Conservation (phyloP, 1,284 basidiomycete genomes). For the Lentinus polychrous region DNA sequence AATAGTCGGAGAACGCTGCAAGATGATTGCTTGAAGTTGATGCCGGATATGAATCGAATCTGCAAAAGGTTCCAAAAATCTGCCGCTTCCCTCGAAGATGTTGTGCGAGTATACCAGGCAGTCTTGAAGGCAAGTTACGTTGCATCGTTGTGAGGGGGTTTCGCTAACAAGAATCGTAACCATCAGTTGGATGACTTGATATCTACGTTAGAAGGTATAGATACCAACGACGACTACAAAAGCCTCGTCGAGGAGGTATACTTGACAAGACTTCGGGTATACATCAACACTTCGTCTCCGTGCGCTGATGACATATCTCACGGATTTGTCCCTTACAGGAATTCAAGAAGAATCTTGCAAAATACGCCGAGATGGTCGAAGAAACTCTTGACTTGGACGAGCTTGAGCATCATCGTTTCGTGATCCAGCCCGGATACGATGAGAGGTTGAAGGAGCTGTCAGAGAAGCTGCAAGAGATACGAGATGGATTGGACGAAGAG, state of each 20-base stretch:
- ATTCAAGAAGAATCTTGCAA: constrained; percentile 55
- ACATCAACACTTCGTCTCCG: constrained; percentile 11
- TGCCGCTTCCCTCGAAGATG: constrained; percentile 86
- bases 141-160: not conserved
- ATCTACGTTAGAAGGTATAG: constrained; percentile 48
- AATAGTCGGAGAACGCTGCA: constrained; percentile 69
- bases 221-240: constrained; percentile 40
- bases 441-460: constrained; percentile 67
- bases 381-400: constrained; percentile 91
- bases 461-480: constrained; percentile 53
- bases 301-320: not conserved
- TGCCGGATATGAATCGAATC: constrained; percentile 94
- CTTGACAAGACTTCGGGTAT: constrained; percentile 53
- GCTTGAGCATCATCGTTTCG: constrained; percentile 79
- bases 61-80: constrained; percentile 90
- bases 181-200: constrained; percentile 73
- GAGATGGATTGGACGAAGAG: constrained; percentile 82
- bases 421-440: constrained; percentile 92
- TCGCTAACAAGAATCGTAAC: not conserved
- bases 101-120: constrained; percentile 94
- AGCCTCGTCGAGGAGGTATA: constrained; percentile 66
- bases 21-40: constrained; percentile 82
- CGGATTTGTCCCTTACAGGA: constrained; percentile 37
- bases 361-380: constrained; percentile 93
- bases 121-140: constrained; percentile 45